Conservation (phyloP, 2,329 filamentous ascomycete genomes). For the Cyanodermella asteris region DNA sequence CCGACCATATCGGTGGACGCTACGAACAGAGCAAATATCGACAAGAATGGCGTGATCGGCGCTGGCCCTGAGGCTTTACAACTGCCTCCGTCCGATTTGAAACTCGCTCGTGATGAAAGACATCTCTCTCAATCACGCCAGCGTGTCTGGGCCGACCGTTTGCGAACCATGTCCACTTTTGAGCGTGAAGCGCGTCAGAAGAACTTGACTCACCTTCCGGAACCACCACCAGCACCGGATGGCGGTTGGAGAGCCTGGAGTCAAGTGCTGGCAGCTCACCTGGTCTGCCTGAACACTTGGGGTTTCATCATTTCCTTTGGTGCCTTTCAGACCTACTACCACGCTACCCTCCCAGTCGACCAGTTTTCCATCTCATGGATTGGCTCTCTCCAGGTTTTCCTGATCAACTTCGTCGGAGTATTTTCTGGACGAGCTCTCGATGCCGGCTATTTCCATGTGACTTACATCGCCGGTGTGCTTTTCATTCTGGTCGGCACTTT, state of each 20-base stretch:
- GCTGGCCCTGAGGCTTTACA: too few relatives aligned
- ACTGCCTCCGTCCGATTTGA: too few relatives aligned
- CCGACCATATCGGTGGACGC: too few relatives aligned
- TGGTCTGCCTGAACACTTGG: conserved; percentile 11
- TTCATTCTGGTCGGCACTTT: conserved; percentile 29
- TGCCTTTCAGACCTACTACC: conserved; percentile 17
- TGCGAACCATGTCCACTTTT: too few relatives aligned
- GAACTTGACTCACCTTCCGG: too few relatives aligned
- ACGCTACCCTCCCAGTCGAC: conserved; percentile 9
- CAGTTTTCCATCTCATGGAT: conserved; percentile 17
- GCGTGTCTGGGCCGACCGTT: too few relatives aligned
- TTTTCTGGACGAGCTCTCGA: conserved; percentile 31
- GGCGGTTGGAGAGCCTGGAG: conserved; percentile 11
- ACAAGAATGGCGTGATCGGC: too few relatives aligned
- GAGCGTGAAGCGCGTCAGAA: too few relatives aligned
- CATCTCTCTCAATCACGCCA: too few relatives aligned
- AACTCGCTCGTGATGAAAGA: too few relatives aligned
- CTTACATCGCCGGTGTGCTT: conserved; percentile 22
- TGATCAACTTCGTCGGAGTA: conserved; percentile 28
- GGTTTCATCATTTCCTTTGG: conserved; percentile 9
- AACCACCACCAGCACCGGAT: too few relatives aligned
- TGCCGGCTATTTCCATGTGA: conserved; percentile 23
- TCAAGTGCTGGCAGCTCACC: conserved; percentile 10
- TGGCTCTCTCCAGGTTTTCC: conserved; percentile 20
- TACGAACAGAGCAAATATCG: too few relatives aligned